Evolutionary conservation across 306 rosid species (phyloP).

Genomic region (Betula pendula): DNA sequence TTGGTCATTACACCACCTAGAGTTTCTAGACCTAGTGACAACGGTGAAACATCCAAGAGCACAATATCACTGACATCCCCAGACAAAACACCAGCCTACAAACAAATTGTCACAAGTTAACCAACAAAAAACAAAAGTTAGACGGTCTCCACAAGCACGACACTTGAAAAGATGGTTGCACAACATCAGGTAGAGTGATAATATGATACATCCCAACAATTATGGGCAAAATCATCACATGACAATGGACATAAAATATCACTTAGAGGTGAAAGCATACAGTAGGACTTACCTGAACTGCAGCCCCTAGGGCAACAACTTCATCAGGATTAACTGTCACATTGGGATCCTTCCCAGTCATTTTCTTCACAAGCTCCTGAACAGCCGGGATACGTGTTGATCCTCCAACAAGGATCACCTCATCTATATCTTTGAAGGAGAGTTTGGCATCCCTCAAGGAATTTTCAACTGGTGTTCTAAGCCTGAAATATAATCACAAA

Average conservation of each 20-base stretch:
- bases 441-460: constrained; percentile 97
- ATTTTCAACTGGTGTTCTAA: constrained; percentile 81
- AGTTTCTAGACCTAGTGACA: constrained; percentile 86
- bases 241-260: not conserved
- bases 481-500: constrained; percentile 43
- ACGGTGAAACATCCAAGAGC: constrained; percentile 77
- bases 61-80: constrained; percentile 95
- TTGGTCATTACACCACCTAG: constrained; percentile 96
- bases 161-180: not conserved
- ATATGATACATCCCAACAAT: not conserved
- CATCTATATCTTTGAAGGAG: constrained; percentile 76
- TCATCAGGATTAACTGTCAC: constrained; percentile 95
- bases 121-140: not conserved
- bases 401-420: constrained; percentile 94
- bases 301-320: constrained; percentile 97
- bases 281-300: constrained; percentile 66
- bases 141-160: not conserved
- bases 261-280: not conserved
- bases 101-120: not conserved
- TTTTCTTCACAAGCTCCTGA: constrained; percentile 84
- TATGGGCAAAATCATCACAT: not conserved
- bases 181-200: not conserved
- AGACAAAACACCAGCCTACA: constrained; percentile 86
- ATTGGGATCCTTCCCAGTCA: constrained; percentile 88
- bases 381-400: constrained; percentile 94